Conservation (phyloP, 1,139 yeast genomes). For the Taphrina betulina region DNA sequence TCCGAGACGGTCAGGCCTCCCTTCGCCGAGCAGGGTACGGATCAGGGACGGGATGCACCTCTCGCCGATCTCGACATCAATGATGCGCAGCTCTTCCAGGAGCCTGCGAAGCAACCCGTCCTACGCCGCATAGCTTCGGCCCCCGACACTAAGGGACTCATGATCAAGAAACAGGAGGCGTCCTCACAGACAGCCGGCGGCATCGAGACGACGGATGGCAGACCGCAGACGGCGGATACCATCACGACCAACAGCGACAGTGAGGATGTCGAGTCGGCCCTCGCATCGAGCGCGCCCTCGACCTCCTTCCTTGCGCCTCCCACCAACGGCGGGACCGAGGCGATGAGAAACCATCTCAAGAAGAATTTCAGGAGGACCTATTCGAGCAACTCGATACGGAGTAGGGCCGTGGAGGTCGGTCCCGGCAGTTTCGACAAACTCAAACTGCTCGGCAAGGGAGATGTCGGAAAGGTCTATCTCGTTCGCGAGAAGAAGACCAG, state of each 20-base stretch:
- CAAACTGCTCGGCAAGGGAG: conserved; percentile 88
- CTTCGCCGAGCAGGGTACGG: not conserved
- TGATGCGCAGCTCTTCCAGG: not conserved
- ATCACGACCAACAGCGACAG: not conserved
- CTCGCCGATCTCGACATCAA: not conserved
- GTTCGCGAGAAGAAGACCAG: conserved; percentile 78
- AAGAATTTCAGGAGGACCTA: conserved; percentile 52
- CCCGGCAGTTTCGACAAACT: conserved; percentile 87
- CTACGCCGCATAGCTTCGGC: conserved; percentile 26
- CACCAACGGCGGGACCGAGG: conserved; percentile 1
- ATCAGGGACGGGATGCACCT: not conserved
- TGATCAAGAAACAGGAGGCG: not conserved
- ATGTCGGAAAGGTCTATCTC: conserved; percentile 92
- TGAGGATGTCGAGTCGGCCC: not conserved
- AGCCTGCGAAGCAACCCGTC: not conserved
- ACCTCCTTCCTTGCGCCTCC: not conserved
- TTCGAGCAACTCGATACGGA: conserved; percentile 67
- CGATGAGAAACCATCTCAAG: conserved; percentile 2
- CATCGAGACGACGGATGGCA: not conserved
- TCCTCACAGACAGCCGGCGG: not conserved
- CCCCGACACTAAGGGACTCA: conserved; percentile 11
- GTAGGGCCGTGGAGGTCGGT: conserved; percentile 75
- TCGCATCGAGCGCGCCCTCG: conserved; percentile 18
- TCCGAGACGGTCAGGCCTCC: not conserved
- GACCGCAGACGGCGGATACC: not conserved